Percentiles rank a stretch among this genome's conserved stretches.
phyloP scores from a whole-genome alignment of 164 flowering plant species.

The Macadamia tetraphylla region DNA sequence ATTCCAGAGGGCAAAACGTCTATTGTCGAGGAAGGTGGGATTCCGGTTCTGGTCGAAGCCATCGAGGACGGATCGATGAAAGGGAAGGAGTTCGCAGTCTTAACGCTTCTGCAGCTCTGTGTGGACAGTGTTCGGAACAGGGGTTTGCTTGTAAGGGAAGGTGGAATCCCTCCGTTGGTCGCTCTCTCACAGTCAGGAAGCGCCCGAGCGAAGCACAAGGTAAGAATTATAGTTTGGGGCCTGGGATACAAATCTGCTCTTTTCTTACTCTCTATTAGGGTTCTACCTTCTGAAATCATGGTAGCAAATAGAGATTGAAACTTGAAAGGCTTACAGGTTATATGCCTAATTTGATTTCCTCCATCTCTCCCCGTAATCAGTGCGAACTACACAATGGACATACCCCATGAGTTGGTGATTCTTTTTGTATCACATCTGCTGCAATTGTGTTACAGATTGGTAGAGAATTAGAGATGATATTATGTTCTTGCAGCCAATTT shows the following conservation, averaged over 20 bases:
- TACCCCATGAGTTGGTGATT: too few species aligned
- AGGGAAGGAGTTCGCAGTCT: constrained; percentile 90
- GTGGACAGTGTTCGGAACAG: constrained; percentile 54
- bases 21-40: constrained; percentile 84
- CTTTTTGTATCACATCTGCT: too few species aligned
- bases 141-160: constrained; percentile 80
- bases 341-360: too few species aligned
- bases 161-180: constrained; percentile 92
- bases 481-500: too few species aligned
- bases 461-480: neutral
- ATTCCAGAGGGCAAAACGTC: constrained; percentile 56
- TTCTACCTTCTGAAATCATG: too few species aligned
- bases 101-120: constrained; percentile 74
- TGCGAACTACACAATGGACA: too few species aligned
- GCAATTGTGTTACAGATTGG: neutral
- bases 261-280: too few species aligned
- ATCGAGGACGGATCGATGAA: constrained; percentile 81
- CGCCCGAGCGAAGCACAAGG: constrained; percentile 86
- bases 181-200: constrained; percentile 83
- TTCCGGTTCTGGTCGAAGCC: constrained; percentile 82
- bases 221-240: constrained; percentile 10
- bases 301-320: too few species aligned
- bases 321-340: too few species aligned
- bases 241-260: too few species aligned
- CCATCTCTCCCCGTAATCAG: too few species aligned